Evolutionary conservation across 768 basidiomycete species (phyloP).

Genomic region (Leccinum variicolor): DNA sequence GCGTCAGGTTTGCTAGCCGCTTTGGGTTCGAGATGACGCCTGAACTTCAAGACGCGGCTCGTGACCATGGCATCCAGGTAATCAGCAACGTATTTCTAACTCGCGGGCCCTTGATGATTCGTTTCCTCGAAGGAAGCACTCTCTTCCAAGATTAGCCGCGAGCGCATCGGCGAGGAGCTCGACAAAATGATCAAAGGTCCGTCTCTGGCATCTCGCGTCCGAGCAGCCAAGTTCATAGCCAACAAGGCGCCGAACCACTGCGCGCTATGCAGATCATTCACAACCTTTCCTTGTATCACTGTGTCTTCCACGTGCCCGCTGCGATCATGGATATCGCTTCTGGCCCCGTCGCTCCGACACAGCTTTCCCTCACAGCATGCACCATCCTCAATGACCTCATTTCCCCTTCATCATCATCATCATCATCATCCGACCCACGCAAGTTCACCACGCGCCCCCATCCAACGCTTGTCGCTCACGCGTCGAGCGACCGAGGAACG

Average conservation of each 20-base stretch:
- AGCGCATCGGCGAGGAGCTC: slow-evolving; percentile 88
- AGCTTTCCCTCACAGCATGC: slow-evolving; percentile 51
- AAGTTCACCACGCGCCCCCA: slow-evolving; percentile 17
- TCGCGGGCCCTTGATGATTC: neutral
- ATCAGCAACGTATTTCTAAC: neutral
- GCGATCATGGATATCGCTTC: slow-evolving; percentile 45
- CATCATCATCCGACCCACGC: slow-evolving; percentile 12
- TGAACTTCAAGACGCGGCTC: slow-evolving; percentile 61
- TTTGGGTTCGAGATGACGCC: slow-evolving; percentile 78
- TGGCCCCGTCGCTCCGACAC: slow-evolving; percentile 34
- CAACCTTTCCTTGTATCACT: slow-evolving; percentile 63
- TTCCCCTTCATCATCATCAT: slow-evolving; percentile 13
- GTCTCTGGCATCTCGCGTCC: neutral
- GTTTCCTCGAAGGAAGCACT: slow-evolving; percentile 50
- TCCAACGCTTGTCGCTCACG: slow-evolving; percentile 38
- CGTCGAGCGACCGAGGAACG: slow-evolving; percentile 28
- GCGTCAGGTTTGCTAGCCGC: slow-evolving; percentile 87
- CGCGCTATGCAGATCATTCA: slow-evolving; percentile 73
- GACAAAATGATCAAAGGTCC: slow-evolving; percentile 93
- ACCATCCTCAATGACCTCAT: slow-evolving; percentile 56
- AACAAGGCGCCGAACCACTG: slow-evolving; percentile 68
- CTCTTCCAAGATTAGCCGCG: slow-evolving; percentile 78
- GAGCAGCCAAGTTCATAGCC: slow-evolving; percentile 1
- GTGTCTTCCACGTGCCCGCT: slow-evolving; percentile 60
- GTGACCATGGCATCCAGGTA: slow-evolving; percentile 64